phyloP scores from a whole-genome alignment of 495 filamentous ascomycete species.

The Pseudoneurospora amorphoporcata region DNA sequence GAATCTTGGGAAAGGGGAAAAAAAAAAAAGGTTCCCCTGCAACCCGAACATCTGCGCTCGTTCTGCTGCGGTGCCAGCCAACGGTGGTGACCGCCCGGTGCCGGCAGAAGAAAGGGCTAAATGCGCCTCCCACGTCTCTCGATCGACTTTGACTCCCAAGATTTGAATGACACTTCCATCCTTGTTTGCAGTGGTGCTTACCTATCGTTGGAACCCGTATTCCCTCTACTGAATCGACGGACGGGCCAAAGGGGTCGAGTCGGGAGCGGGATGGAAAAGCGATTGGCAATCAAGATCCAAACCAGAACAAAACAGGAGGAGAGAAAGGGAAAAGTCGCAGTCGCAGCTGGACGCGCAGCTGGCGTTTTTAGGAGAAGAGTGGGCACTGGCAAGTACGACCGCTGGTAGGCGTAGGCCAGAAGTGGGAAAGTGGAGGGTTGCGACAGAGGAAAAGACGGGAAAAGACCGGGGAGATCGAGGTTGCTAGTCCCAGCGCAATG shows the following conservation, averaged over 20 bases:
- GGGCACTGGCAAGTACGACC: not conserved
- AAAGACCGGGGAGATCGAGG: conserved; percentile 24
- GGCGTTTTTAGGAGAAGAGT: conserved; percentile 1
- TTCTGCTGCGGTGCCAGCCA: not conserved
- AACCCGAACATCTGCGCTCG: not conserved
- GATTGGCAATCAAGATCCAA: not conserved
- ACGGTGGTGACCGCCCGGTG: not conserved
- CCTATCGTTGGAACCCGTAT: not conserved
- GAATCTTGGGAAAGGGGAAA: conserved; percentile 4
- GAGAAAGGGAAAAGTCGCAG: conserved; percentile 9
- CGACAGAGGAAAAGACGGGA: conserved; percentile 21
- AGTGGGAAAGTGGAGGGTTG: conserved; percentile 22
- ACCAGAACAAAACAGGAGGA: conserved; percentile 6
- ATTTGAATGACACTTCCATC: not conserved
- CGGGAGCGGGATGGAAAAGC: not conserved
- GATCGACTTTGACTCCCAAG: not conserved
- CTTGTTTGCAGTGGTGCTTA: conserved; percentile 1
- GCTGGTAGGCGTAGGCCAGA: not conserved
- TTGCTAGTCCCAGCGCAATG: conserved; percentile 25
- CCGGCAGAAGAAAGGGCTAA: not conserved
- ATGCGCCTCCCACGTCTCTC: not conserved
- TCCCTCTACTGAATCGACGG: not conserved
- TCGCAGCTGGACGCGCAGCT: not conserved
- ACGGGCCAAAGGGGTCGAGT: not conserved
- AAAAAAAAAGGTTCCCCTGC: conserved; percentile 19